A percentile compares a stretch with the other conserved stretches of the same genome.
Conservation (phyloP, 2,329 filamentous ascomycete genomes). For the Trichoderma atrobrunneum region DNA sequence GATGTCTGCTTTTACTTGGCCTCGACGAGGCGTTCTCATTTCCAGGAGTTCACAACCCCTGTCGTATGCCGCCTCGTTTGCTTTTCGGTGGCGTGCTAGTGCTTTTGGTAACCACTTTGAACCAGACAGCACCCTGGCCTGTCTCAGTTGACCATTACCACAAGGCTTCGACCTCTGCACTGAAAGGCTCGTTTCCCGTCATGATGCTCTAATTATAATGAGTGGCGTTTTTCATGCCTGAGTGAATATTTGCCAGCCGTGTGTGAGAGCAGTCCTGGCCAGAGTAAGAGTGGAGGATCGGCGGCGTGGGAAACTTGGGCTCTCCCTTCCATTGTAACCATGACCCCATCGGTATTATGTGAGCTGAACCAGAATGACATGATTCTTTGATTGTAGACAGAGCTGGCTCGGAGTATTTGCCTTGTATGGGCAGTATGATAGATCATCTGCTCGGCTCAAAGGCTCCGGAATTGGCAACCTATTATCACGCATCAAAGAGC, state of each 20-base stretch:
- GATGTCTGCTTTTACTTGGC: background rate
- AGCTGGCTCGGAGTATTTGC: background rate
- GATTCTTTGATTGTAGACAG: background rate
- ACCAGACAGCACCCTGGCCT: background rate
- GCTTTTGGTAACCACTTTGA: background rate
- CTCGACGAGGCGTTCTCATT: background rate
- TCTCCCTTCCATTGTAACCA: background rate
- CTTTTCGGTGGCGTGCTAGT: background rate
- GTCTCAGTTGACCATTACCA: slow-evolving; percentile 2
- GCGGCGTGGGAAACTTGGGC: background rate
- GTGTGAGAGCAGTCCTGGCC: background rate
- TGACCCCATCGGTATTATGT: background rate
- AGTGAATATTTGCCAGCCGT: background rate
- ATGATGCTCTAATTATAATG: background rate
- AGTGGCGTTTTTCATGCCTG: background rate
- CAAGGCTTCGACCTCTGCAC: background rate
- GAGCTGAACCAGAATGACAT: background rate
- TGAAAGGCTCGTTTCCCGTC: background rate
- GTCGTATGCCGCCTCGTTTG: background rate
- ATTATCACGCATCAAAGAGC: background rate
- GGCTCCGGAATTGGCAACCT: background rate
- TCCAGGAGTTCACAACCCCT: background rate
- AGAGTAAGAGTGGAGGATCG: background rate
- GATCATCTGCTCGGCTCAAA: background rate
- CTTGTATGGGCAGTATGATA: background rate